Evolutionary conservation across 805 yeast genomes (phyloP).

Genomic region (Metschnikowia peoriensis): DNA sequence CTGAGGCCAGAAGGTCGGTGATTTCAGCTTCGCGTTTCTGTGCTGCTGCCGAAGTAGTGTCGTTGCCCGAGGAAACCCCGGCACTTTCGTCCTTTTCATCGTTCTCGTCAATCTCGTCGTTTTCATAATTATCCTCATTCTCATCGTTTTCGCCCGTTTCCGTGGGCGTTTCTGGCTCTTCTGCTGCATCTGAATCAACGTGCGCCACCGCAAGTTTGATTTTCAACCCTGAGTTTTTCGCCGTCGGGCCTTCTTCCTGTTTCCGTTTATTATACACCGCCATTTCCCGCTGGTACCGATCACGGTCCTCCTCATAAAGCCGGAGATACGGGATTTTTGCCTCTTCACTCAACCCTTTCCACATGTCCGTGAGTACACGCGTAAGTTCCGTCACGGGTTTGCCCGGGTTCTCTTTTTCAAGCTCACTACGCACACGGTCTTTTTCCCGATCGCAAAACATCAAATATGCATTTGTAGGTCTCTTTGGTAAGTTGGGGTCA

Average conservation of each 20-base stretch:
- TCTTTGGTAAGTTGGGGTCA: constrained; percentile 83
- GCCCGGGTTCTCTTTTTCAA: constrained; percentile 53
- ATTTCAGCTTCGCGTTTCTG: background rate
- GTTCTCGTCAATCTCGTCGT: background rate
- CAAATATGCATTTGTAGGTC: constrained; percentile 88
- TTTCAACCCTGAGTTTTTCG: background rate
- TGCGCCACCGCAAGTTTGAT: constrained; percentile 1
- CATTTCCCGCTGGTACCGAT: constrained; percentile 74
- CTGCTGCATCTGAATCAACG: background rate
- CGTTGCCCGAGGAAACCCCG: background rate
- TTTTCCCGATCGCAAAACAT: constrained; percentile 85
- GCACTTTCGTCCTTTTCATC: background rate
- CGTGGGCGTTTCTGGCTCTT: constrained; percentile 4
- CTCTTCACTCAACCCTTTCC: constrained; percentile 73
- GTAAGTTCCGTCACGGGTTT: constrained; percentile 57
- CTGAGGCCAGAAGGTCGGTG: background rate
- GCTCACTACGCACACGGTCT: constrained; percentile 61
- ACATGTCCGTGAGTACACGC: constrained; percentile 75
- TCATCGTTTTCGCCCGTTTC: constrained; percentile 1
- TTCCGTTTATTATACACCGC: constrained; percentile 40
- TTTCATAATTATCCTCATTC: background rate
- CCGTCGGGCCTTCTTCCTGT: background rate
- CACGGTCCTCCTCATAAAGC: constrained; percentile 73
- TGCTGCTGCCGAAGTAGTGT: background rate
- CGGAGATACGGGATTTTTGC: constrained; percentile 72